Conservation (phyloP, 1,139 yeast species). For the Barnettozyma hawaiiensis region DNA sequence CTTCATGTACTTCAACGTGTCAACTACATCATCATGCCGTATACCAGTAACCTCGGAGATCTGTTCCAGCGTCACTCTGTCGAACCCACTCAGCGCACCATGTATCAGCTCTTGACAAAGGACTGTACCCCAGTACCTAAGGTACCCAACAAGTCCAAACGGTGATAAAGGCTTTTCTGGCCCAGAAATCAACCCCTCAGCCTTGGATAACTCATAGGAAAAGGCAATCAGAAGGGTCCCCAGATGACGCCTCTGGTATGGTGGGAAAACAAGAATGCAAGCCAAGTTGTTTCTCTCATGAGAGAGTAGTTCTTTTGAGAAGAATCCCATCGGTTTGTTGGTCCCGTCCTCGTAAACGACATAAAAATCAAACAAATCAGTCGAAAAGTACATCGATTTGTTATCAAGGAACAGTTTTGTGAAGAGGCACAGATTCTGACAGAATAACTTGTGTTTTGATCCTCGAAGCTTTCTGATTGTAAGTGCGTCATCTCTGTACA, state of each 20-base stretch:
- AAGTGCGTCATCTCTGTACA: constrained; percentile 55
- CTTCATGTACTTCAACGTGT: constrained; percentile 58
- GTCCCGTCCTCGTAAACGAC: constrained; percentile 50
- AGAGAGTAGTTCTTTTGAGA: constrained; percentile 79
- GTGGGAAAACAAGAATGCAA: constrained; percentile 87
- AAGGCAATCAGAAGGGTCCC: constrained; percentile 81
- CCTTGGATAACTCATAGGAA: constrained; percentile 66
- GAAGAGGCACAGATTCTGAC: constrained; percentile 79
- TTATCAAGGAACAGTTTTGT: constrained; percentile 89
- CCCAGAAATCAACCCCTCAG: constrained; percentile 59
- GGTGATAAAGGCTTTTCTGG: constrained; percentile 90
- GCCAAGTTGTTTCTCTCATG: constrained; percentile 87
- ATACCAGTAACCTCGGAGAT: constrained; percentile 62
- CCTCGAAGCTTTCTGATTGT: constrained; percentile 68
- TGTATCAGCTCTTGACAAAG: constrained; percentile 38
- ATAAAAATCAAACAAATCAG: constrained; percentile 77
- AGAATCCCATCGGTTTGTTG: constrained; percentile 75
- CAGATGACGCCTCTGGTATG: constrained; percentile 71
- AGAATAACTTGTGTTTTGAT: constrained; percentile 52
- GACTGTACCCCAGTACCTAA: constrained; percentile 68
- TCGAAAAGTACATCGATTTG: constrained; percentile 77
- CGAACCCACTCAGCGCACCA: constrained; percentile 32
- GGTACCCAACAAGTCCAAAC: constrained; percentile 68
- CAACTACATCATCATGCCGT: constrained; percentile 59
- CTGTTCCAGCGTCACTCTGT: constrained; percentile 41